Evolutionary conservation across 345 rosid species (phyloP), one percentile per base, ranked within the genome.

Genomic region (Aquilaria sinensis): DNA sequence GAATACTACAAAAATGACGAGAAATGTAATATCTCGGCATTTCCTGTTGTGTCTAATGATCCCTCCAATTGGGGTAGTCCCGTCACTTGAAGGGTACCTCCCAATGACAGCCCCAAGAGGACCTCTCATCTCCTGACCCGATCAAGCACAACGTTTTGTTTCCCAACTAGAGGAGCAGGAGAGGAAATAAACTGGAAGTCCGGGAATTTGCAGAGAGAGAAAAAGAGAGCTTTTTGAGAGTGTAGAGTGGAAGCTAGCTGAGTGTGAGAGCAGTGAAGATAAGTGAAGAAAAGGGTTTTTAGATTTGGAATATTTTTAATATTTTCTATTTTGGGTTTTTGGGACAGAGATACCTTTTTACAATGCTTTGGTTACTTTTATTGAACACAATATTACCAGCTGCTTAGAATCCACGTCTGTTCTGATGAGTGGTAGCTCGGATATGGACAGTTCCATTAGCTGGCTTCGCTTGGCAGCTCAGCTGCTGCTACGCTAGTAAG

Each of bases 71-170:
- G 77, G 80, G 31, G 78, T 70, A 73, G 66, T 83, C 58, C 92
- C 99, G 66, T 93, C 98, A 75, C 96, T 90, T 63, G 97, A 88
- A n/a, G 92, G 85, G 71, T 86, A 84, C 72, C 96, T 87, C 72
- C 96, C 97, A 55, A 89, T 83, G 61, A 85, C 96, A 49, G 96
- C 86, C 59, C 97, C 97, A 31, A 88, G 72, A 69, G 92, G 92
- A 47, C 94, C 86, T 57, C 85, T 79, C 88, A 82, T 79, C 70
- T 56, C 68, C 41, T 29, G 33, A 43, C 47, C 3, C 61, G 47
- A 51, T 31, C 60, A 51, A 46, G 53, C 16, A 10, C 46, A 32
- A 46, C 31, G 31, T 31, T 43, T 62, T 64, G 52, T 30, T 31
- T 31, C 12, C 1, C 33, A 54, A 61, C 45, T 47, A 37, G 60